Conservation (phyloP, 1,139 yeast genomes). For the Hyphopichia khmerensis region DNA sequence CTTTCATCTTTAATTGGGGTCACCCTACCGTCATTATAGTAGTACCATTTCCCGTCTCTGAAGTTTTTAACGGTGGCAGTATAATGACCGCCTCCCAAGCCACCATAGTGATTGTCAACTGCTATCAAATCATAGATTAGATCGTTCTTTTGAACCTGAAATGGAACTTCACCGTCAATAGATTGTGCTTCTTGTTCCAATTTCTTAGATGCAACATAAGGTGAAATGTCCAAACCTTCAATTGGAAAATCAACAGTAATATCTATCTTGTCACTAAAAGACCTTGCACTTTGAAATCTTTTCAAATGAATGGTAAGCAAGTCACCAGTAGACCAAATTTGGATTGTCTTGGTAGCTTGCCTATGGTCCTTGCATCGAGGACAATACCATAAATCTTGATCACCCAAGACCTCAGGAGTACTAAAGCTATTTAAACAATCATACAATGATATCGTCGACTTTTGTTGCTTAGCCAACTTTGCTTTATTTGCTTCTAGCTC, state of each 20-base stretch:
- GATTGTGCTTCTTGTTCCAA: constrained; percentile 27
- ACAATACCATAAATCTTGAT: constrained; percentile 93
- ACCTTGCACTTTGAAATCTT: constrained; percentile 81
- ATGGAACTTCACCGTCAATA: constrained; percentile 3
- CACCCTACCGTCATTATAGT: constrained; percentile 85
- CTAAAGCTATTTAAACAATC: constrained; percentile 80
- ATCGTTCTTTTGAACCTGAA: constrained; percentile 11
- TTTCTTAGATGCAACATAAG: constrained; percentile 43
- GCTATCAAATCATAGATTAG: constrained; percentile 80
- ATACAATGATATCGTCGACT: constrained; percentile 58
- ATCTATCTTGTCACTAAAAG: constrained; percentile 87
- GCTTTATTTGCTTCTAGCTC: constrained; percentile 50
- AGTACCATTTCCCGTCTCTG: constrained; percentile 80
- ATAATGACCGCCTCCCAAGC: constrained; percentile 97
- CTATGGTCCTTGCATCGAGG: constrained; percentile 86
- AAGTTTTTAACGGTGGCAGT: constrained; percentile 86
- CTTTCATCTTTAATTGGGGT: constrained; percentile 56
- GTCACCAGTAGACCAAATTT: constrained; percentile 91
- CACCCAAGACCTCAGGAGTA: constrained; percentile 80
- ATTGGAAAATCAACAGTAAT: constrained; percentile 86
- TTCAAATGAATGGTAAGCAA: constrained; percentile 86
- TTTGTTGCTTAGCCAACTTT: constrained; percentile 36
- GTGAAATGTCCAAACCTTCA: constrained; percentile 70
- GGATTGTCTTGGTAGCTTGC: constrained; percentile 88
- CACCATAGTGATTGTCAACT: constrained; percentile 95